phyloP scores from a whole-genome alignment of 768 basidiomycete genomes.

The Royoungia palumana region DNA sequence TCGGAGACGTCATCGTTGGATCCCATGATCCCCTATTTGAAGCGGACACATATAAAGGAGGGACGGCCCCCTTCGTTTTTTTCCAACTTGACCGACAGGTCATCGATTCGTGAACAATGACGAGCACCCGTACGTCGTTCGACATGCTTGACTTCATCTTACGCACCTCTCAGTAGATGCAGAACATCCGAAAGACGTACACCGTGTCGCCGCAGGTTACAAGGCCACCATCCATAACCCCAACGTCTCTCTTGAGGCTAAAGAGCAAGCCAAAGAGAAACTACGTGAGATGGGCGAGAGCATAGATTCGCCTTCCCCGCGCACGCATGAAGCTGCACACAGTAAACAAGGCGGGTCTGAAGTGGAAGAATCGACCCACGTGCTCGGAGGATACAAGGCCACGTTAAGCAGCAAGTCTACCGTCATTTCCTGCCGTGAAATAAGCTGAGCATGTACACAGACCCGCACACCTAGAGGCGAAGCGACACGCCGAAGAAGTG shows the following conservation, averaged over 20 bases:
- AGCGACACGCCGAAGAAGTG: constrained; percentile 52
- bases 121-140: too few relatives aligned
- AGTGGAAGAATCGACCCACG: constrained; percentile 13
- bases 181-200: constrained; percentile 36
- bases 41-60: background rate
- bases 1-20: constrained; percentile 11
- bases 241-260: constrained; percentile 53
- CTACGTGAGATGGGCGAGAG: constrained; percentile 40
- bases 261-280: constrained; percentile 43
- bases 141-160: too few relatives aligned
- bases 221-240: constrained; percentile 61
- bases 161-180: background rate
- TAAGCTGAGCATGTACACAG: constrained; percentile 21
- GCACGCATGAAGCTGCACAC: background rate
- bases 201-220: constrained; percentile 52
- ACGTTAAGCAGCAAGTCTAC: constrained; percentile 39
- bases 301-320: background rate
- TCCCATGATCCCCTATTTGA: constrained; percentile 10
- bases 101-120: constrained; percentile 7
- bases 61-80: background rate
- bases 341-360: background rate
- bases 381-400: constrained; percentile 49
- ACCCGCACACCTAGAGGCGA: constrained; percentile 47
- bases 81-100: constrained; percentile 3
- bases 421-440: background rate